phyloP scores from a whole-genome alignment of 495 filamentous ascomycete genomes.

The Articulospora tetracladia region DNA sequence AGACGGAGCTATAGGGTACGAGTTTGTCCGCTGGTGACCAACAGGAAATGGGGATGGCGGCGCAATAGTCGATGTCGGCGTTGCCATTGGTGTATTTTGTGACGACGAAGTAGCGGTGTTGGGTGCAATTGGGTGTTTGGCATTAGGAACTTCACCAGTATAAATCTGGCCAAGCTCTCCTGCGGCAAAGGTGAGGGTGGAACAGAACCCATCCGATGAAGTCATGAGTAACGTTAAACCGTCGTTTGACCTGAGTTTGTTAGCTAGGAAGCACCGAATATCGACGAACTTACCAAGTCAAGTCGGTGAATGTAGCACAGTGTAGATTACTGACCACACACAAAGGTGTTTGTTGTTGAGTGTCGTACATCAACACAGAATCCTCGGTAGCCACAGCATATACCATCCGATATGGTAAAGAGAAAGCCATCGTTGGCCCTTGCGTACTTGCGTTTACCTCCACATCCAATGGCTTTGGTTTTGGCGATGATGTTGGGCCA shows the following conservation, averaged over 20 bases:
- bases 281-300: conserved; percentile 71
- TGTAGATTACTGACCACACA: conserved; percentile 95
- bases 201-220: conserved; percentile 97
- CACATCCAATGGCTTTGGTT: conserved; percentile 41
- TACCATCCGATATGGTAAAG: conserved; percentile 86
- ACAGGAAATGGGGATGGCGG: conserved; percentile 51
- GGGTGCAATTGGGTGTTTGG: conserved; percentile 37
- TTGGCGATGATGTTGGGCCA: conserved; percentile 47
- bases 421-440: conserved; percentile 67
- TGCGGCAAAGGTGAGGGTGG: conserved; percentile 75
- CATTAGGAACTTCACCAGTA: conserved; percentile 56
- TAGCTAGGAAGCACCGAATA: not conserved
- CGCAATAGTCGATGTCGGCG: conserved; percentile 56
- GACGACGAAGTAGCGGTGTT: conserved; percentile 25
- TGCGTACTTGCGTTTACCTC: conserved; percentile 47
- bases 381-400: conserved; percentile 98
- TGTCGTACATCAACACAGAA: conserved; percentile 94
- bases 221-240: conserved; percentile 90
- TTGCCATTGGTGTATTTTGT: conserved; percentile 60
- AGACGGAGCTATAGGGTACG: conserved; percentile 47
- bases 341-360: conserved; percentile 89
- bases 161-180: conserved; percentile 89
- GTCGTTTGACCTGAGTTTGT: conserved; percentile 72
- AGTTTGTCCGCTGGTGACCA: conserved; percentile 36
- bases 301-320: conserved; percentile 93